Base-by-base conservation (phyloP, 1,284 basidiomycete genomes). In the Ustilago curta region DNA sequence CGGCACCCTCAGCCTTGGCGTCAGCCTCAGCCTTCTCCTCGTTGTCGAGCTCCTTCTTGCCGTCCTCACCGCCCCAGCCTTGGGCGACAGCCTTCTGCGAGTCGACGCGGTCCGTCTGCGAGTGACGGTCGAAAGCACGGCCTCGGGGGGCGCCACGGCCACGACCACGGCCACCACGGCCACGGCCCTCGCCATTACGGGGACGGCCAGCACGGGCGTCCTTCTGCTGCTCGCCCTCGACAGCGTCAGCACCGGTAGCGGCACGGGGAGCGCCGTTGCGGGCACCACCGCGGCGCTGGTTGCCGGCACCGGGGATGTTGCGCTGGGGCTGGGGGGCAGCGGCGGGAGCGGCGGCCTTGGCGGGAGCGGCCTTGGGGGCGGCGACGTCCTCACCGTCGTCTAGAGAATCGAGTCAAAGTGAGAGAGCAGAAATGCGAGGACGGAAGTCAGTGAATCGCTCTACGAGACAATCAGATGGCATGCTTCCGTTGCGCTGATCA, bases 11-110 rank as follows among this genome's bases (percentile, higher is more conserved):
- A 45, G 79, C 82, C 51, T 76, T 52, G 51, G 82, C 82, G 60
- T 84, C 82, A 37, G 76, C 79, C 57, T 72, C 67, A 74, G 90
- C 92, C 65, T 88, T 90, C 80, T 91, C 87, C 86, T 96, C 94
- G 48, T 88, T 88, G 86, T 91, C 91, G 81, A 91, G 88, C 86
- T 94, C 93, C 42, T 90, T 85, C 77, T 88, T 88, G 81, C 91
- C 92, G 81, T 95, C 93, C 79, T 93, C 92, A 66, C 91, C 92
- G 75, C 94, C 94, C 94, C 94, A 97, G 75, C 91, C 91, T 85
- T 94, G 92, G 85, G 92, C 91, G 78, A 95, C 87, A 88, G 93
- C 93, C 90, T 97, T 97, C 80, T 94, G 91, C 47, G 92, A 91
- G 87, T 97, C 94, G 85, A 79, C 77, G 49, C 82, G 92, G 85